These are phyloP conservation scores for Suhomyces kunorum DNA, from an alignment of 1,139 yeast species.

Conservation along the genomic window DNA sequence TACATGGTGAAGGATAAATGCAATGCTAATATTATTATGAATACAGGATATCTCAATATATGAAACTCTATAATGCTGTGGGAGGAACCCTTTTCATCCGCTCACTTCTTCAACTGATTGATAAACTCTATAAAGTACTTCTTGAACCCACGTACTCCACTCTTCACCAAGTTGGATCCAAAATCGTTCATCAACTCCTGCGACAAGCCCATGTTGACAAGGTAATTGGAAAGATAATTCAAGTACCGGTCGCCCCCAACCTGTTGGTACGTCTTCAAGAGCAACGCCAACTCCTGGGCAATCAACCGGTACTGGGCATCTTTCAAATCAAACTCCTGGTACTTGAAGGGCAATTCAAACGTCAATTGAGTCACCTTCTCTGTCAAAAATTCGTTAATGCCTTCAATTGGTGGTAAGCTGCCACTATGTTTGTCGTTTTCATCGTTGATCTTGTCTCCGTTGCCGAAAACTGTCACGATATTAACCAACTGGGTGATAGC, in stretches of 20 bases:
- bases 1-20: not conserved
- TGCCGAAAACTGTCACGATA: conserved; percentile 63
- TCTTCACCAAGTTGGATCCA: conserved; percentile 53
- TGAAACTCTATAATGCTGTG: conserved; percentile 12
- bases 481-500: conserved; percentile 71
- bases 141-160: conserved; percentile 60
- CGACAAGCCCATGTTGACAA: conserved; percentile 63
- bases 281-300: conserved; percentile 71
- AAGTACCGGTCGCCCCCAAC: conserved; percentile 43
- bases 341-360: conserved; percentile 79
- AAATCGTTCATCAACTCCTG: conserved; percentile 56
- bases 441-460: conserved; percentile 63
- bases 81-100: conserved; percentile 17
- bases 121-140: conserved; percentile 65
- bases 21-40: conserved; percentile 10
- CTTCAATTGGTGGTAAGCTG: conserved; percentile 60
- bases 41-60: conserved; percentile 9
- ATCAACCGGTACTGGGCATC: conserved; percentile 80
- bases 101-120: conserved; percentile 36
- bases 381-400: conserved; percentile 69
- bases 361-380: conserved; percentile 67
- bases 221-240: conserved; percentile 53
- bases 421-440: conserved; percentile 53
- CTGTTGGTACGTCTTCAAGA: conserved; percentile 64
- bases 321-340: conserved; percentile 60